phyloP scores from a whole-genome alignment of 768 basidiomycete genomes.

The Boletus edulis region DNA sequence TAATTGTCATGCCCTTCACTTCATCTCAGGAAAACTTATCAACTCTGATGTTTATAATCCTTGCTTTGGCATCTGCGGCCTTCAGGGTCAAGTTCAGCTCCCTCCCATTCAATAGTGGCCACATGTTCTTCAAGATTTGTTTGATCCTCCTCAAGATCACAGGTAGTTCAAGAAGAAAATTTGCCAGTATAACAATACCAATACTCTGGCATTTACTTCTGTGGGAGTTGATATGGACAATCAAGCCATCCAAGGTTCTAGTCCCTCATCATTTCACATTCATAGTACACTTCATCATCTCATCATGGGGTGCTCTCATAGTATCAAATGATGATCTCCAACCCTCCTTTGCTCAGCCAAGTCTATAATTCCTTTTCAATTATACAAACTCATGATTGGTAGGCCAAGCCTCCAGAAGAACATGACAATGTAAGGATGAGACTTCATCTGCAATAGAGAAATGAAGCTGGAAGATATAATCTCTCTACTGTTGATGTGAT shows the following conservation, averaged over 20 bases:
- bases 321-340: conserved; percentile 15
- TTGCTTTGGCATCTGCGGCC: conserved; percentile 30
- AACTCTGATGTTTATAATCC: not conserved
- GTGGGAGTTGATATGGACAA: not conserved
- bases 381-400: conserved; percentile 26
- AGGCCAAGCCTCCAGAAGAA: conserved; percentile 14
- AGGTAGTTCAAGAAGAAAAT: conserved; percentile 32
- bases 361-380: conserved; percentile 32
- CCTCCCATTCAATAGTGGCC: conserved; percentile 20
- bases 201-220: conserved; percentile 5
- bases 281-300: conserved; percentile 37
- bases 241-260: conserved; percentile 18
- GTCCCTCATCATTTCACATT: conserved; percentile 17
- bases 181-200: conserved; percentile 41
- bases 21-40: conserved; percentile 8
- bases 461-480: conserved; percentile 41
- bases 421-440: conserved; percentile 10
- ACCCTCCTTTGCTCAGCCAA: conserved; percentile 40
- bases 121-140: conserved; percentile 3
- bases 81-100: conserved; percentile 26
- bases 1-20: conserved; percentile 20
- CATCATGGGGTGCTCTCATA: conserved; percentile 31
- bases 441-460: conserved; percentile 1
- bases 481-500: conserved; percentile 42
- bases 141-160: conserved; percentile 9